These are phyloP conservation scores for Penicillium silybi DNA, from an alignment of 495 filamentous ascomycete species.

Conservation along the genomic window DNA sequence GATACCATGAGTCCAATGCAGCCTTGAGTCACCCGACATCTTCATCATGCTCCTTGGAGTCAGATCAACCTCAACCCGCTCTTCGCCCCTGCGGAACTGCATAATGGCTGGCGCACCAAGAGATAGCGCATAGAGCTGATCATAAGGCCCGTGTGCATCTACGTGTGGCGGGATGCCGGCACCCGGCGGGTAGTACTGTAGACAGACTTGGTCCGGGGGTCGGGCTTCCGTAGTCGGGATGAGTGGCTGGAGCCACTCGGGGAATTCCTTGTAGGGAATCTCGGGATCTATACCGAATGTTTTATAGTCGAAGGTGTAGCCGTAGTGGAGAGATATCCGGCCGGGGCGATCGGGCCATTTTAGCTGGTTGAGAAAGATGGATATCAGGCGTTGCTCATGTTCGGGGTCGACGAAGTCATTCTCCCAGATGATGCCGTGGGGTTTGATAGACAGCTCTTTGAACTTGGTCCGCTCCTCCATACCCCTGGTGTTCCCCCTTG, in stretches of 20 bases:
- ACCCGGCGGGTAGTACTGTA: slow-evolving; percentile 42
- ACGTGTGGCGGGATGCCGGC: slow-evolving; percentile 41
- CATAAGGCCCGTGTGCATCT: slow-evolving; percentile 35
- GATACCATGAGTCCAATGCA: slow-evolving; percentile 44
- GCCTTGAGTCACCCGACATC: slow-evolving; percentile 30
- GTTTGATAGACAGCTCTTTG: slow-evolving; percentile 27
- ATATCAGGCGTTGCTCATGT: slow-evolving; percentile 33
- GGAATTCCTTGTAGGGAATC: slow-evolving; percentile 39
- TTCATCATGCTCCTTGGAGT: slow-evolving; percentile 37
- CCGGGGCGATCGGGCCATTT: slow-evolving; percentile 36
- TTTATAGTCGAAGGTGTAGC: slow-evolving; percentile 44
- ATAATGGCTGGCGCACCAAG: slow-evolving; percentile 36
- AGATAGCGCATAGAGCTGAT: slow-evolving; percentile 40
- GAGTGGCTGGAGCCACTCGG: slow-evolving; percentile 34
- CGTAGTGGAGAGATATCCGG: slow-evolving; percentile 38
- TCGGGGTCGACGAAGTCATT: slow-evolving; percentile 30
- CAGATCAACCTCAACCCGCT: slow-evolving; percentile 31
- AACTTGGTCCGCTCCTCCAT: slow-evolving; percentile 15
- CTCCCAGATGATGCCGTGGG: slow-evolving; percentile 31
- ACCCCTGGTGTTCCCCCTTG: background rate
- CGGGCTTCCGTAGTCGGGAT: slow-evolving; percentile 34
- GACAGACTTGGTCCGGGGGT: slow-evolving; percentile 39
- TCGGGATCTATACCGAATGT: slow-evolving; percentile 38
- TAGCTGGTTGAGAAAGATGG: slow-evolving; percentile 30
- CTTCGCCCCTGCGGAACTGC: slow-evolving; percentile 31